These are phyloP conservation scores for Termitomyces sp. DNA, from an alignment of 768 basidiomycete species.

Conservation along the genomic window DNA sequence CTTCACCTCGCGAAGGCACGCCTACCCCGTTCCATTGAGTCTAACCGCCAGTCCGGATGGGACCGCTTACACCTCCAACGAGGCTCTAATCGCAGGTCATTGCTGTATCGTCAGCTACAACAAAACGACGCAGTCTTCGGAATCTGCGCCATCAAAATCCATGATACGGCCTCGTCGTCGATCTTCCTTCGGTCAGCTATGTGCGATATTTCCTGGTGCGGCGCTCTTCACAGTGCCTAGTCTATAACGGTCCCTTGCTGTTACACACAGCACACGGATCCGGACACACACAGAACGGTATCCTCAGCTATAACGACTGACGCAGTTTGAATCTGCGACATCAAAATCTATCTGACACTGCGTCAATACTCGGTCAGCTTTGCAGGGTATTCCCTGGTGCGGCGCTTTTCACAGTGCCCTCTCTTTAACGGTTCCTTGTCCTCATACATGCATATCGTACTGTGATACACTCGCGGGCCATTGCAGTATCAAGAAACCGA, in stretches of 20 bases:
- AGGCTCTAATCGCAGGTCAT: neutral
- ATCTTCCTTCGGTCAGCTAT: neutral
- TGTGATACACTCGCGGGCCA: neutral
- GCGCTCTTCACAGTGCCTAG: neutral
- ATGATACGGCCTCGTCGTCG: neutral
- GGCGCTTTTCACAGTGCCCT: no score
- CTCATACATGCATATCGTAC: no score
- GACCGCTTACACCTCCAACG: neutral
- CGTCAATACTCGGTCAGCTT: neutral
- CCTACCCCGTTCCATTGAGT: neutral
- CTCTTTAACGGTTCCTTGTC: no score
- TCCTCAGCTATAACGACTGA: neutral
- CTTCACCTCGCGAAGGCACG: no score
- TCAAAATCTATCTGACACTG: neutral
- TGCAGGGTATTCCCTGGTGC: neutral
- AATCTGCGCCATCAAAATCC: neutral
- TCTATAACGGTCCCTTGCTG: neutral
- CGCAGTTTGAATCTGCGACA: neutral
- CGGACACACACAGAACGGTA: neutral
- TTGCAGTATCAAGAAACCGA: neutral
- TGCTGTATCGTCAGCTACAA: neutral
- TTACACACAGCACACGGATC: neutral
- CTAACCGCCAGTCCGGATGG: neutral
- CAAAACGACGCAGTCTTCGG: neutral
- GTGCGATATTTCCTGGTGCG: neutral